A percentile compares a stretch with the other conserved stretches of the same genome.
Evolutionary conservation across 805 yeast genomes (phyloP).

Genomic region (Metschnikowia continentalis): DNA sequence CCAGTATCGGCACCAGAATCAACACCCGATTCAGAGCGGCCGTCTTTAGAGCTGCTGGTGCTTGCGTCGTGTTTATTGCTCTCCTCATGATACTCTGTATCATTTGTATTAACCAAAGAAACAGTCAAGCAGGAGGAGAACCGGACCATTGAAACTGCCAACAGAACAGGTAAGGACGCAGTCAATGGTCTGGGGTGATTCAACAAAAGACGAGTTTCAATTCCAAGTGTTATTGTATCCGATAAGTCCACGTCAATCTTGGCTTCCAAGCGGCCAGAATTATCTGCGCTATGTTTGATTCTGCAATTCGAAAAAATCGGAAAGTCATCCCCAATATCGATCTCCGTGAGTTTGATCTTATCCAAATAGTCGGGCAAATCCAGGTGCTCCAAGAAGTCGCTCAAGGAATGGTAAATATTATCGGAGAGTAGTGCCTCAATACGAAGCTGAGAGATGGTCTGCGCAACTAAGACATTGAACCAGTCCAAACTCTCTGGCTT

Average conservation of each 20-base stretch:
- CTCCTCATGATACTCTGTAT: slow-evolving; percentile 25
- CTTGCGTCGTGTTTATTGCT: slow-evolving; percentile 7
- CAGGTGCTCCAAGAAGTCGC: slow-evolving; percentile 58
- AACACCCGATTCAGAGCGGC: background rate
- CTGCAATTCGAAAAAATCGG: slow-evolving; percentile 94
- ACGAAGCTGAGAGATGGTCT: slow-evolving; percentile 79
- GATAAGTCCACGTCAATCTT: slow-evolving; percentile 87
- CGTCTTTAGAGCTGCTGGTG: slow-evolving; percentile 3
- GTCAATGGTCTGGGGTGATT: slow-evolving; percentile 81
- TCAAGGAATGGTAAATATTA: slow-evolving; percentile 75
- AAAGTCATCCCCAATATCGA: slow-evolving; percentile 90
- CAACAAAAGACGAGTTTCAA: slow-evolving; percentile 72
- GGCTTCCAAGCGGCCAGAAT: slow-evolving; percentile 63
- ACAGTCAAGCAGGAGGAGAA: slow-evolving; percentile 88
- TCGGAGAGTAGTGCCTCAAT: slow-evolving; percentile 85
- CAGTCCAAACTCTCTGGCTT: slow-evolving; percentile 90
- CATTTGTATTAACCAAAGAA: slow-evolving; percentile 51
- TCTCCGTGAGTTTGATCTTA: slow-evolving; percentile 72
- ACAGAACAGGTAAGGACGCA: slow-evolving; percentile 80
- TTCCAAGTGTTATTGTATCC: slow-evolving; percentile 81
- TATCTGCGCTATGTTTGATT: slow-evolving; percentile 56
- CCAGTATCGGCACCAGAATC: background rate
- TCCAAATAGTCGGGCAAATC: slow-evolving; percentile 79
- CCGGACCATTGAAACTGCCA: slow-evolving; percentile 83
- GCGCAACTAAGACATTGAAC: slow-evolving; percentile 94